phyloP scores from a whole-genome alignment of 495 filamentous ascomycete genomes.

The Penicillium desertorum region DNA sequence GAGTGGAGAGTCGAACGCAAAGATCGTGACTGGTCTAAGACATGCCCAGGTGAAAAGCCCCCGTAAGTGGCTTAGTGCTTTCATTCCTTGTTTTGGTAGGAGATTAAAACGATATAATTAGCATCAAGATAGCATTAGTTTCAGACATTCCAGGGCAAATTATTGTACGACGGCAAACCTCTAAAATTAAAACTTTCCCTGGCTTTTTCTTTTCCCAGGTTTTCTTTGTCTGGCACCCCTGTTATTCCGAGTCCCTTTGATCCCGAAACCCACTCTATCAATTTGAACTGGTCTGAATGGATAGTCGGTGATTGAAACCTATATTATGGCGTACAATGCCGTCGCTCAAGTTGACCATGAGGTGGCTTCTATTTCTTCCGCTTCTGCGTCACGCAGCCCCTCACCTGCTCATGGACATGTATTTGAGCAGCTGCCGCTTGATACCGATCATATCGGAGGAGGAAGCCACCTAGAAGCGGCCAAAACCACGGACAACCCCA shows the following conservation, averaged over 20 bases:
- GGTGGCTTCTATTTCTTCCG: conserved; percentile 41
- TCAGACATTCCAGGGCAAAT: conserved; percentile 6
- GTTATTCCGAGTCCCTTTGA: conserved; percentile 3
- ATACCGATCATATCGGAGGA: conserved; percentile 30
- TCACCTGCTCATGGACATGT: conserved; percentile 29
- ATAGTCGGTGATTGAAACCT: conserved; percentile 7
- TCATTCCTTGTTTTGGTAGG: not conserved
- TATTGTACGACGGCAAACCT: conserved; percentile 5
- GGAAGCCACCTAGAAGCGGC: conserved; percentile 28
- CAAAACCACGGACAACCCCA: conserved; percentile 25
- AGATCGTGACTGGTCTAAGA: conserved; percentile 7
- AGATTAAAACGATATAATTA: conserved; percentile 1
- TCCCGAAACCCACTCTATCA: not conserved
- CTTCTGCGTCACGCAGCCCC: conserved; percentile 33
- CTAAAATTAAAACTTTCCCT: conserved; percentile 6
- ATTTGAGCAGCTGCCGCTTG: conserved; percentile 31
- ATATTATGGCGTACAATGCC: conserved; percentile 50
- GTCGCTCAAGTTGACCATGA: conserved; percentile 45
- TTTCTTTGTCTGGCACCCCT: conserved; percentile 8
- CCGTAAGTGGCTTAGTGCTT: conserved; percentile 1
- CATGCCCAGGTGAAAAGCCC: not conserved
- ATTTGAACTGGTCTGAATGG: conserved; percentile 12
- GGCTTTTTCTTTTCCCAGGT: not conserved
- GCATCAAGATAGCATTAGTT: not conserved
- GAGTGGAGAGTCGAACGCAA: conserved; percentile 5